A percentile compares a stretch with the other conserved stretches of the same genome.
Conservation (phyloP, 2,329 filamentous ascomycete genomes). For the Diaporthe humulicola region DNA sequence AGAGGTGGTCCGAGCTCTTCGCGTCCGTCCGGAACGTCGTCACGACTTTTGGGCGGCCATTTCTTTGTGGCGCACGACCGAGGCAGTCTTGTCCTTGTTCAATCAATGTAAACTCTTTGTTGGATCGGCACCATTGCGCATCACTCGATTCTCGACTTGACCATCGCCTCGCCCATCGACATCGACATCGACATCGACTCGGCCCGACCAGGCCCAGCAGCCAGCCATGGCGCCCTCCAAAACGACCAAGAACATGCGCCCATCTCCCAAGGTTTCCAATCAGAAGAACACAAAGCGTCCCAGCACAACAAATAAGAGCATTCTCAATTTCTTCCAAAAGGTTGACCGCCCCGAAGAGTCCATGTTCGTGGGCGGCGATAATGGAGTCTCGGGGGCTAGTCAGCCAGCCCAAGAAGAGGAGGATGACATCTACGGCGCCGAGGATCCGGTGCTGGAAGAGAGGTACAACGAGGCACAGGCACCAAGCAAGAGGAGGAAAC, state of each 20-base stretch:
- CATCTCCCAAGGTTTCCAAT: slow-evolving; percentile 12
- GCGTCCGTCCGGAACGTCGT: slow-evolving; percentile 34
- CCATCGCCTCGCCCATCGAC: background rate
- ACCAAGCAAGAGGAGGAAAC: slow-evolving; percentile 58
- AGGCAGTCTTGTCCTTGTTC: background rate
- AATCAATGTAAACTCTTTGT: background rate
- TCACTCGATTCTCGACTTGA: background rate
- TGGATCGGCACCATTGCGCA: background rate
- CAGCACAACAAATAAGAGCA: slow-evolving; percentile 69
- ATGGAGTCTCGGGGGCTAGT: slow-evolving; percentile 38
- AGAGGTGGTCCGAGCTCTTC: slow-evolving; percentile 38
- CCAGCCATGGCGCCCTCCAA: slow-evolving; percentile 37
- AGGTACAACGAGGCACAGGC: slow-evolving; percentile 56
- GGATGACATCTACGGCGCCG: slow-evolving; percentile 43
- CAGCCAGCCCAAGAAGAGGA: slow-evolving; percentile 42
- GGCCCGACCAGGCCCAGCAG: background rate
- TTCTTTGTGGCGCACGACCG: slow-evolving; percentile 2
- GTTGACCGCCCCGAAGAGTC: slow-evolving; percentile 69
- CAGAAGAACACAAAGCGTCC: slow-evolving; percentile 49
- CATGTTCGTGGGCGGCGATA: slow-evolving; percentile 63
- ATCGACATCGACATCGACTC: no score
- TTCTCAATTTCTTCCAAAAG: slow-evolving; percentile 83
- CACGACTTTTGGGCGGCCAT: slow-evolving; percentile 26
- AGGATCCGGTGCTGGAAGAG: slow-evolving; percentile 29
- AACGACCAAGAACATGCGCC: slow-evolving; percentile 15